phyloP scores from a whole-genome alignment of 2,329 filamentous ascomycete genomes.

The Cladophialophora exuberans region DNA sequence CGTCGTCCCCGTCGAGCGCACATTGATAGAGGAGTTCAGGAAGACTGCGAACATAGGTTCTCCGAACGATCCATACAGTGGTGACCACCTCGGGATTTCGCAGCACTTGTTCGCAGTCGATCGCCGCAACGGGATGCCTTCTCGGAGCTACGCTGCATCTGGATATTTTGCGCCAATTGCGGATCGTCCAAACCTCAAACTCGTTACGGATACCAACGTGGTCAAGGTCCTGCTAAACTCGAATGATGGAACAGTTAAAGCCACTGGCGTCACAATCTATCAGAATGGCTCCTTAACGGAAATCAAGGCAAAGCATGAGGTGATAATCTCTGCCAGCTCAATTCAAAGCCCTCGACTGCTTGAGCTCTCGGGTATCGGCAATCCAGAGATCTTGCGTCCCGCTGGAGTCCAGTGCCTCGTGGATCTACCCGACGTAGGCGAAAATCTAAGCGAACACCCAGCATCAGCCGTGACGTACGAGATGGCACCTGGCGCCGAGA shows the following conservation, averaged over 20 bases:
- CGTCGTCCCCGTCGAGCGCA: no score
- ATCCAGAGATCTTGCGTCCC: slow-evolving; percentile 44
- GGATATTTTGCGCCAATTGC: slow-evolving; percentile 42
- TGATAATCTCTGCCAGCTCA: slow-evolving; percentile 63
- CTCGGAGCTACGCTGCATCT: slow-evolving; percentile 44
- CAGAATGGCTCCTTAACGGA: slow-evolving; percentile 27
- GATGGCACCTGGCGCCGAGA: slow-evolving; percentile 23
- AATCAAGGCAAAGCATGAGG: slow-evolving; percentile 48
- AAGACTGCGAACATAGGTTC: slow-evolving; percentile 11
- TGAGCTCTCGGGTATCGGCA: slow-evolving; percentile 65
- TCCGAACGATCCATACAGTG: slow-evolving; percentile 14
- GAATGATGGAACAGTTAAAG: no score
- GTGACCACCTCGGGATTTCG: slow-evolving; percentile 22
- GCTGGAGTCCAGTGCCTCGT: slow-evolving; percentile 50
- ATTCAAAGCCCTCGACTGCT: slow-evolving; percentile 60
- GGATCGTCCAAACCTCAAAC: slow-evolving; percentile 46
- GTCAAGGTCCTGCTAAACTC: slow-evolving; percentile 36
- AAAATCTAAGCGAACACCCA: slow-evolving; percentile 55
- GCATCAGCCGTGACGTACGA: slow-evolving; percentile 13
- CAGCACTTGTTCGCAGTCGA: slow-evolving; percentile 13
- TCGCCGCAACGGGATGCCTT: slow-evolving; percentile 26
- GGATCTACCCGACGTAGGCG: slow-evolving; percentile 49
- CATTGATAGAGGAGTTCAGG: no score
- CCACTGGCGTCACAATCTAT: not conserved
- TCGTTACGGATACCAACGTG: slow-evolving; percentile 41